Percentiles rank a stretch among this genome's conserved stretches.
Conservation (phyloP, 192 early-diverging fungal species). For the Dissophora ornata region DNA sequence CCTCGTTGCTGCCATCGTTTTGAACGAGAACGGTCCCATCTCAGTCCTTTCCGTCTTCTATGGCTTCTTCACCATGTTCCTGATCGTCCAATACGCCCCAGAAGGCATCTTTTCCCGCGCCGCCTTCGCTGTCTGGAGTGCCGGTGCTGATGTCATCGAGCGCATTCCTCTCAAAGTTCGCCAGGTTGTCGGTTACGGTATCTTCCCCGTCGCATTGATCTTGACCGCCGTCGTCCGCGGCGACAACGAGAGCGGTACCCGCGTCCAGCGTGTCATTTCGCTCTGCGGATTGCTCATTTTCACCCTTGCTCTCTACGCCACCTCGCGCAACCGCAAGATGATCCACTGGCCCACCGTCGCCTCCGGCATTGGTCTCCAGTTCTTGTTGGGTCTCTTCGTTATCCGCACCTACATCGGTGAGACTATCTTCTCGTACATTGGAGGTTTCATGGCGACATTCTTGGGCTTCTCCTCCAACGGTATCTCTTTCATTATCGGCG, state of each 20-base stretch:
- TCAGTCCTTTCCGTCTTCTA: conserved; percentile 64
- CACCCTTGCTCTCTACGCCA: conserved; percentile 52
- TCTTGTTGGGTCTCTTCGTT: conserved; percentile 83
- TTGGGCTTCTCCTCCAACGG: conserved; percentile 77
- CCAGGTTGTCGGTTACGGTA: conserved; percentile 51
- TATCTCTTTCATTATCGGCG: conserved; percentile 76
- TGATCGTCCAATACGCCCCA: conserved; percentile 59
- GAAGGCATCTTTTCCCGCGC: conserved; percentile 51
- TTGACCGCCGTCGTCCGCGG: conserved; percentile 68
- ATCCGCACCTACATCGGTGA: conserved; percentile 76
- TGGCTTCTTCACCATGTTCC: conserved; percentile 60
- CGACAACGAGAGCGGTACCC: conserved; percentile 60
- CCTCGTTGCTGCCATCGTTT: conserved; percentile 67
- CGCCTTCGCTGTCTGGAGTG: conserved; percentile 46
- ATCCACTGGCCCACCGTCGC: conserved; percentile 83
- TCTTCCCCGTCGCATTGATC: conserved; percentile 60
- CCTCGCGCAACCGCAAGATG: conserved; percentile 70
- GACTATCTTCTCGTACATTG: conserved; percentile 77
- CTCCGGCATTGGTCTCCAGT: conserved; percentile 78
- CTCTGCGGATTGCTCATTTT: conserved; percentile 77
- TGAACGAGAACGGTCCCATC: conserved; percentile 62
- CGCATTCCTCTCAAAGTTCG: conserved; percentile 58
- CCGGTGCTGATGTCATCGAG: conserved; percentile 23
- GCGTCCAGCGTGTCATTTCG: conserved; percentile 80
- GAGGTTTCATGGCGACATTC: conserved; percentile 64